Conservation (phyloP, 768 basidiomycete genomes). For the Amanita thiersii region DNA sequence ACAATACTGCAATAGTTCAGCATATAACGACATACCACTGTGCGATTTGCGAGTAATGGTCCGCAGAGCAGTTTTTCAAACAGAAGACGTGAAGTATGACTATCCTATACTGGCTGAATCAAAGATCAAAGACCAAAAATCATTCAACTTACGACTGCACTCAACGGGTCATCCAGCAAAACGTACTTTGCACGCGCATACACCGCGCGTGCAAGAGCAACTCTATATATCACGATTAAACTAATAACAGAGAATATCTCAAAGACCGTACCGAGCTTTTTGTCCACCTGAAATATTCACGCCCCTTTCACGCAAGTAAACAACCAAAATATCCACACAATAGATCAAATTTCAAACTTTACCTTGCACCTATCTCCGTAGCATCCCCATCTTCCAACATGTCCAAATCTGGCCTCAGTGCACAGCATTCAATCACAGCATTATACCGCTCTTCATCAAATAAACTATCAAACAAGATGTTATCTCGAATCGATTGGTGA, state of each 20-base stretch:
- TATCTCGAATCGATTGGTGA: constrained; percentile 69
- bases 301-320: constrained; percentile 31
- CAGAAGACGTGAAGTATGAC: constrained; percentile 56
- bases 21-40: constrained; percentile 38
- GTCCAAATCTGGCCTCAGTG: constrained; percentile 71
- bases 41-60: constrained; percentile 55
- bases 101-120: constrained; percentile 37
- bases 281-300: constrained; percentile 78
- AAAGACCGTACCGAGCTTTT: constrained; percentile 52
- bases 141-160: constrained; percentile 57
- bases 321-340: constrained; percentile 3
- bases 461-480: constrained; percentile 73
- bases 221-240: constrained; percentile 30
- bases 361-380: constrained; percentile 77
- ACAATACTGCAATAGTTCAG: background rate
- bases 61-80: constrained; percentile 62
- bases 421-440: constrained; percentile 77
- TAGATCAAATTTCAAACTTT: constrained; percentile 8
- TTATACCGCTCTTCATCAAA: constrained; percentile 69
- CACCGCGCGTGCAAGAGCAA: constrained; percentile 77
- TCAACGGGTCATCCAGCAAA: constrained; percentile 75
- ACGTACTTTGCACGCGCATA: constrained; percentile 66
- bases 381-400: constrained; percentile 81
- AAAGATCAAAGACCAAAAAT: too few relatives aligned
- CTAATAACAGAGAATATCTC: background rate